These are phyloP conservation scores for Ogataea philodendri DNA, from an alignment of 805 yeast genomes.

Conservation along the genomic window DNA sequence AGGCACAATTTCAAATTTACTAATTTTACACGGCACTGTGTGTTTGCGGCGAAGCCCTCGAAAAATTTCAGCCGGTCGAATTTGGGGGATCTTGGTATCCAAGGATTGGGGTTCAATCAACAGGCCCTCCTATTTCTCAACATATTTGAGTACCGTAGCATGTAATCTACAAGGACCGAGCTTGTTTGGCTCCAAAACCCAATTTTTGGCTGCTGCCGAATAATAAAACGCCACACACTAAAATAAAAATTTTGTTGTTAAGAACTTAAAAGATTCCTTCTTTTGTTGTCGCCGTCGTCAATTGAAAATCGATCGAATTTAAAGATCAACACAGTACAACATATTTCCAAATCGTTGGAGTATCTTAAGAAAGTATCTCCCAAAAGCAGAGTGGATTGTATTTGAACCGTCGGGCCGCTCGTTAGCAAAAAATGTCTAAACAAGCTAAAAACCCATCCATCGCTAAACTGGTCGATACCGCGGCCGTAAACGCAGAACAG, in stretches of 20 bases:
- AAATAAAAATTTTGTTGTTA: conserved; percentile 10
- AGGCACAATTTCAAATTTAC: too few species aligned
- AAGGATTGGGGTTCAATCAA: too few species aligned
- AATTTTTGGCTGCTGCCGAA: not conserved
- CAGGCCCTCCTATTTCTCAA: too few species aligned
- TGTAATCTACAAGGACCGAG: too few species aligned
- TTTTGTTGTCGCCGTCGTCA: conserved; percentile 1
- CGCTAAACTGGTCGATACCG: conserved; percentile 15
- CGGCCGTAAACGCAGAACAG: conserved; percentile 3
- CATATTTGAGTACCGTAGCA: too few species aligned
- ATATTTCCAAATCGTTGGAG: not conserved
- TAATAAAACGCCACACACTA: conserved; percentile 8
- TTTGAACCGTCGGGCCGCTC: conserved; percentile 6
- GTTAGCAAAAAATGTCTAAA: conserved; percentile 10
- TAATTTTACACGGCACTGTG: conserved; percentile 8
- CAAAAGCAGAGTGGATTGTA: too few species aligned
- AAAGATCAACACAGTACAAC: not conserved
- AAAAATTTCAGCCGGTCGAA: conserved; percentile 6
- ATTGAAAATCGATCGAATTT: too few species aligned
- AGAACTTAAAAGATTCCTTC: conserved; percentile 4
- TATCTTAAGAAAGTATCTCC: too few species aligned
- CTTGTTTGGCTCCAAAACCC: not conserved
- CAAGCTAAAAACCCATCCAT: conserved; percentile 14
- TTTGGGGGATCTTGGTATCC: too few species aligned
- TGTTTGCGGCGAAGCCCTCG: conserved; percentile 11